phyloP scores from a whole-genome alignment of 2,329 filamentous ascomycete species.

The Alternaria metachromatica region DNA sequence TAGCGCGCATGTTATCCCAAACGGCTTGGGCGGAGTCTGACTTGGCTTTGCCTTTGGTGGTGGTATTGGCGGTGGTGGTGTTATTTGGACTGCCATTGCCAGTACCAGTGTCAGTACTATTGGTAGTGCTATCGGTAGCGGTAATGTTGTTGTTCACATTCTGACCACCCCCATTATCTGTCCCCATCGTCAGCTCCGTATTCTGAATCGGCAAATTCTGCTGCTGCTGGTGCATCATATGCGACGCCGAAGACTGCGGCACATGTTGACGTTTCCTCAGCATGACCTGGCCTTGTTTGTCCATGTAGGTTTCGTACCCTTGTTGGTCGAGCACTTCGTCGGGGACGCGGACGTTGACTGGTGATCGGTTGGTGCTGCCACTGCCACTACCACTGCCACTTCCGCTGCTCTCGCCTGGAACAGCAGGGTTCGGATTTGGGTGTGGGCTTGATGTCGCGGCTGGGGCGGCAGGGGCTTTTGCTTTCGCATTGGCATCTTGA shows the following conservation, averaged over 20 bases:
- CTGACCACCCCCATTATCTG: conserved; percentile 4
- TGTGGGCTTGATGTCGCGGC: background rate
- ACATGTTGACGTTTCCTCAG: conserved; percentile 51
- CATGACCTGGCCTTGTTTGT: conserved; percentile 57
- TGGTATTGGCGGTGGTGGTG: rapidly evolving
- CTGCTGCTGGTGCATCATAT: background rate
- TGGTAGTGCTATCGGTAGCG: background rate
- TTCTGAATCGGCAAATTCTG: background rate
- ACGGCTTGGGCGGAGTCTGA: conserved; percentile 26
- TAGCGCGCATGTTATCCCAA: background rate
- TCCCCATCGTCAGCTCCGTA: conserved; percentile 11
- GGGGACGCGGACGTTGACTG: conserved; percentile 49
- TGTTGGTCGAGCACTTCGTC: conserved; percentile 57
- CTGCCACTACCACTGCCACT: background rate
- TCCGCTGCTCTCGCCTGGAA: background rate
- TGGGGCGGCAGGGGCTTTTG: conserved; percentile 14
- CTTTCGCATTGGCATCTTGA: conserved; percentile 24
- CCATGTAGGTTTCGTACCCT: conserved; percentile 60
- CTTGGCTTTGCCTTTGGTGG: conserved; percentile 28
- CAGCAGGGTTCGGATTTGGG: background rate
- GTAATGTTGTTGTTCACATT: background rate
- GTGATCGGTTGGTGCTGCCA: conserved; percentile 15
- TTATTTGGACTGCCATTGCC: background rate
- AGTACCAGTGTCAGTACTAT: background rate
- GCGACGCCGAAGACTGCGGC: conserved; percentile 1